These are phyloP conservation scores for Lactarius hatsudake DNA, from an alignment of 768 basidiomycete genomes.

Conservation along the genomic window DNA sequence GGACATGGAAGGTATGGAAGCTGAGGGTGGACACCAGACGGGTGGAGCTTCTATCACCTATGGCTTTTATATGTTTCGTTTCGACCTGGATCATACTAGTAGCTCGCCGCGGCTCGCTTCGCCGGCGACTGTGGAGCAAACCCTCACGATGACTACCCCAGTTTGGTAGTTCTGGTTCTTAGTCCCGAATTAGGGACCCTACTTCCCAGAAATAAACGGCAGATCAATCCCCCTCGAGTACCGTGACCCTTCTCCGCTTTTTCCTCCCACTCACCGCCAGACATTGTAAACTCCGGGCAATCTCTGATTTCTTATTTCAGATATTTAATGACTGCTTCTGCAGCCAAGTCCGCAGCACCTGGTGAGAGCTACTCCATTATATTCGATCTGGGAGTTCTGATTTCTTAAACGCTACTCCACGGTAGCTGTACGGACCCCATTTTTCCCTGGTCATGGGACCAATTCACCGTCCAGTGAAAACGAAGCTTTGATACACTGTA, in stretches of 20 bases:
- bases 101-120: not conserved
- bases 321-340: not conserved
- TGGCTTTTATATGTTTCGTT: slow-evolving; percentile 19
- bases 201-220: not conserved
- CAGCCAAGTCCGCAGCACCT: not conserved
- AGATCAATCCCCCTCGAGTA: not conserved
- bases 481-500: not conserved
- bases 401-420: not conserved
- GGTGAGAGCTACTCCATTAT: not conserved
- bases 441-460: not conserved
- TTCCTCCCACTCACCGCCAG: not conserved
- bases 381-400: not conserved
- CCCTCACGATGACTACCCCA: not conserved
- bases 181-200: not conserved
- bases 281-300: not conserved
- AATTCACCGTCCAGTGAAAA: not conserved
- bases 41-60: slow-evolving; percentile 4
- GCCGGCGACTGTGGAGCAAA: slow-evolving; percentile 12
- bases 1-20: slow-evolving; percentile 19
- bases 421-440: not conserved
- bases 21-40: not conserved
- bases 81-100: not conserved
- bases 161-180: not conserved
- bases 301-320: not conserved
- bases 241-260: not conserved